Conservation (phyloP, 2,329 filamentous ascomycete genomes). For the Xylariaceae sp. region DNA sequence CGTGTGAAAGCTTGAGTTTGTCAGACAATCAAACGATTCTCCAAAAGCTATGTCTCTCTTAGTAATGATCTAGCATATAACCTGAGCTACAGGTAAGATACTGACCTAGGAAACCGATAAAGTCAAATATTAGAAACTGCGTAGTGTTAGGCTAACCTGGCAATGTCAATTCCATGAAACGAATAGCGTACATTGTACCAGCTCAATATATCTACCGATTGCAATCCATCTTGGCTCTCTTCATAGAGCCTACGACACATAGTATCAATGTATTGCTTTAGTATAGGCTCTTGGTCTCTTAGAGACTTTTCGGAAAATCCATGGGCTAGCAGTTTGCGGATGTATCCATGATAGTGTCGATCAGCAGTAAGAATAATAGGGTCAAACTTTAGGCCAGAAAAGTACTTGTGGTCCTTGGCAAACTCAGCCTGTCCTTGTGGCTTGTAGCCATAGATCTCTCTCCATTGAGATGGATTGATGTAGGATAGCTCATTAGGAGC, state of each 20-base stretch:
- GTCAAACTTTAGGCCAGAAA: background rate
- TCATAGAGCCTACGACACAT: conserved; percentile 8
- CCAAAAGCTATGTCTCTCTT: conserved; percentile 1
- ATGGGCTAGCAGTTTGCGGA: conserved; percentile 12
- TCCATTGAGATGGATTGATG: conserved; percentile 13
- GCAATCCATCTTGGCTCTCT: conserved; percentile 2
- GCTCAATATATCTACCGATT: conserved; percentile 4
- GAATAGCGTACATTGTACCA: conserved; percentile 14
- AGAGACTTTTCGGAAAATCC: conserved; percentile 17
- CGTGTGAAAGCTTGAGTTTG: conserved; percentile 5
- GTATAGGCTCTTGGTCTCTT: conserved; percentile 5
- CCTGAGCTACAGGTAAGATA: no score
- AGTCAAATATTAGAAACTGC: conserved; percentile 13
- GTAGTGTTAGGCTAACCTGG: background rate
- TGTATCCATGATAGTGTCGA: conserved; percentile 5
- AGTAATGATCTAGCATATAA: no score
- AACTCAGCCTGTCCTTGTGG: conserved; percentile 7
- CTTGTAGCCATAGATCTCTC: conserved; percentile 19
- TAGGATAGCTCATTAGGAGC: conserved; percentile 15
- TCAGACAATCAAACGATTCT: conserved; percentile 17
- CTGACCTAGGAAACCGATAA: conserved; percentile 16
- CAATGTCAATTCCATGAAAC: background rate
- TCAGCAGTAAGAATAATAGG: conserved; percentile 8
- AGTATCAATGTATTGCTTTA: conserved; percentile 10
- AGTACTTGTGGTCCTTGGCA: conserved; percentile 5